Percentiles rank a stretch among this genome's conserved stretches.
These are phyloP conservation scores for Cryoendolithus antarcticus DNA, from an alignment of 2,329 filamentous ascomycete species.

Conservation along the genomic window DNA sequence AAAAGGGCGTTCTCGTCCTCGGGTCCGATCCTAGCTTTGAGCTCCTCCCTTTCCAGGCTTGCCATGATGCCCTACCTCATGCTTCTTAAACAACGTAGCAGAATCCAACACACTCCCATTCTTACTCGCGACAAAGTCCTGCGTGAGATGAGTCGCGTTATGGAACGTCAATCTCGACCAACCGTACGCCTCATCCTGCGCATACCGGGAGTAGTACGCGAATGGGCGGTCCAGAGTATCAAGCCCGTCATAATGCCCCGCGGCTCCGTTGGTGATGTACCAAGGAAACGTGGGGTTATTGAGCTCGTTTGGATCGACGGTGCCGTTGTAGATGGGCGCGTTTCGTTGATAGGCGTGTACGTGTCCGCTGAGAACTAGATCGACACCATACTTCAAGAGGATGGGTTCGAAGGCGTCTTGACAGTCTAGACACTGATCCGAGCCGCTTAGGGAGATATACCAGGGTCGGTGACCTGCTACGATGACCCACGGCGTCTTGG, in stretches of 20 bases:
- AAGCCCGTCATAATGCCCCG: constrained; percentile 41
- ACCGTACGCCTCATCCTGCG: constrained; percentile 24
- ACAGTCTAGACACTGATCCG: constrained; percentile 27
- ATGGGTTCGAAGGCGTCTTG: constrained; percentile 34
- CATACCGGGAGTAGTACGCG: constrained; percentile 18
- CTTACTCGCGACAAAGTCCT: constrained; percentile 24
- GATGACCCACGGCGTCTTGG: constrained; percentile 38
- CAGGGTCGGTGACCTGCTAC: constrained; percentile 38
- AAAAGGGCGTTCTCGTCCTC: too few relatives aligned
- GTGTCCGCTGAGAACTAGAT: constrained; percentile 32
- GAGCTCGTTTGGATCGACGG: constrained; percentile 27
- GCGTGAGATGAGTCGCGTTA: constrained; percentile 29
- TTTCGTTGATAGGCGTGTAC: constrained; percentile 36
- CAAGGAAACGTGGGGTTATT: constrained; percentile 38
- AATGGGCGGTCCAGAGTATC: constrained; percentile 13
- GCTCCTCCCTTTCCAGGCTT: too few relatives aligned
- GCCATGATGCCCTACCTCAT: too few relatives aligned
- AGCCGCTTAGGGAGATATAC: constrained; percentile 29
- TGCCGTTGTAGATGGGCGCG: constrained; percentile 30
- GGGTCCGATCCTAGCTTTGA: too few relatives aligned
- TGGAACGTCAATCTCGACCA: constrained; percentile 29
- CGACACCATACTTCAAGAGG: constrained; percentile 34
- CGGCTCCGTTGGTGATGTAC: constrained; percentile 40
- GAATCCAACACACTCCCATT: constrained; percentile 21
- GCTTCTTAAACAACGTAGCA: constrained; percentile 18